Evolutionary conservation across 2,329 filamentous ascomycete genomes (phyloP), one percentile per base, ranked within the genome.

Genomic region (Nemania sp.): DNA sequence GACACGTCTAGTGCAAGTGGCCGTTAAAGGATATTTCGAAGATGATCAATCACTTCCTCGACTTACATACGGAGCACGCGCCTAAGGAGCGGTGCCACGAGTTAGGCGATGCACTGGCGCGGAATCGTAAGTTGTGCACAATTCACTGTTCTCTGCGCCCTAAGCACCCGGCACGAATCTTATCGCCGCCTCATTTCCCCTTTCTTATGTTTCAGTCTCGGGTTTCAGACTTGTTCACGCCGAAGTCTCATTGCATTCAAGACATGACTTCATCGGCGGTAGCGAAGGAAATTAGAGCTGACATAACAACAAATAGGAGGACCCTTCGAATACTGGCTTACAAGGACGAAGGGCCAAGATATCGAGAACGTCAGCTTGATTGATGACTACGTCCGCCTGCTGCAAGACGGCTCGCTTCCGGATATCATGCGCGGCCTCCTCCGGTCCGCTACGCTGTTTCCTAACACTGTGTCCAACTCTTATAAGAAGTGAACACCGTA

Each of bases 271-370:
- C 15, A 19, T 36, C 6, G 24, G 15, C 11, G 14, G 15, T 50
- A 39, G 5, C 5, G 31, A 34, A 22, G 14, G 3, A 43, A 45
- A 8, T 2, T 5, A 40, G 19, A 39, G 23, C 49, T 60, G 33
- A 58, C 39, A 12, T 14, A 22, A 3, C 22, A 6, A 42, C 22
- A 6, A 42, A 23, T 28, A 75, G 72, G 71, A 5, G 75, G 76
- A 0, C 75, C 76, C 0, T 77, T 78, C 53, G 72, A 75, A 63
- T 76, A 78, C 61, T 78, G 75, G 75, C 66, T 77, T n/a, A 70
- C 71, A 8, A 68, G 71, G 31, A 76, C 75, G 5, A 71, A 72
- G 36, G 62, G 62, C 4, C 71, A 75, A 53, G 70, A 72, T 17
- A 61, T 74, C 8, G 64, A 69, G 0, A 68, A 74, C 46, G 49